Base-by-base conservation (phyloP, 1,284 basidiomycete genomes). In the Amylostereum areolatum region DNA sequence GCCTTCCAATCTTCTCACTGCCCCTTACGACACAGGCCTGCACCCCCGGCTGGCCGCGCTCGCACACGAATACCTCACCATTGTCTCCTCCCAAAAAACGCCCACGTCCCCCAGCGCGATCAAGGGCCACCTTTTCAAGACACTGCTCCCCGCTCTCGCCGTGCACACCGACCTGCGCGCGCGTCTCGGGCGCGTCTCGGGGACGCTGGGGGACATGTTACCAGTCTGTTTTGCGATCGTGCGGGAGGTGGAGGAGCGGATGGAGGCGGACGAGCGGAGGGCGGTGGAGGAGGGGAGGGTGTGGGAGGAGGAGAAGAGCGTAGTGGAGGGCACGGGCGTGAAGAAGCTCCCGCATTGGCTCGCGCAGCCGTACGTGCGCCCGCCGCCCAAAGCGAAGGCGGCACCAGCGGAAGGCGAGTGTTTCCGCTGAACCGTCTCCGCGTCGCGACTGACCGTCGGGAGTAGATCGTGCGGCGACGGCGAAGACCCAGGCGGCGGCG, bases 41-140 rank as follows among this genome's bases (percentile, higher is more conserved):
- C 83, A 92, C 57, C 82, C 84, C 0, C 75, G 74, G 0, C 75
- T 83, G 46, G 75, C 80, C 3, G 66, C 74, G 27, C 73, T 98
- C 8, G 92, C 94, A 0, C 69, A 85, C 6, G 90, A 97, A 58
- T 99, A 99, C 63, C 78, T 98, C 43, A 75, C 79, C 41, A 92
- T 97, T 55, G 91, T 94, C 4, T 71, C 74, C 33, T 63, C 70
- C 0, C 77, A 94, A 18, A 75, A 81, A 60, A 96, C 93, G 2
- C 74, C 76, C 1, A 95, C 94, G 3, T 63, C 78, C 1, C 65
- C 77, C 31, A 85, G 85, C 53, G 91, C 91, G 0, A 79, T 97
- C 57, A 96, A 97, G 63, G 86, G 90, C 0, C 96, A 99, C 62
- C 63, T 99, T 31, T 98, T 97, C 79, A 93, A 96, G 63, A 69